Conservation (phyloP, 2,329 filamentous ascomycete genomes). For the Raffaelea deltoideospora region DNA sequence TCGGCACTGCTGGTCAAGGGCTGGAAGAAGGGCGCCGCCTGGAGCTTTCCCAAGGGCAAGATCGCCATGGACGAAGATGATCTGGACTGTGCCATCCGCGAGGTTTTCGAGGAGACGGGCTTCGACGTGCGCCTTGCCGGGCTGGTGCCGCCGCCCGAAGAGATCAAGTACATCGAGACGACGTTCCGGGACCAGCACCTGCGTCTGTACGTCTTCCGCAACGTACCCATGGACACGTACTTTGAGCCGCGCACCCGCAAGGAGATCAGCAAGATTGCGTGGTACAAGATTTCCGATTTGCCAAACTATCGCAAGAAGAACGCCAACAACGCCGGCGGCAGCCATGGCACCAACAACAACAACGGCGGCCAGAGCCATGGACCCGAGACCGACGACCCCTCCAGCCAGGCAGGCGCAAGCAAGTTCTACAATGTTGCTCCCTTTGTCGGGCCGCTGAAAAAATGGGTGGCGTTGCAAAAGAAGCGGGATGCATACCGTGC, state of each 20-base stretch:
- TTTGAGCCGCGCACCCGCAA: conserved; percentile 89
- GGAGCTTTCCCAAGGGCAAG: conserved; percentile 94
- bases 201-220: conserved; percentile 79
- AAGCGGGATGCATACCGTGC: conserved; percentile 45
- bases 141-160: conserved; percentile 55
- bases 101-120: conserved; percentile 94
- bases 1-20: conserved; percentile 86
- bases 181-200: conserved; percentile 89
- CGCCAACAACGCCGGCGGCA: conserved; percentile 29
- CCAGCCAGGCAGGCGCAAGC: conserved; percentile 48
- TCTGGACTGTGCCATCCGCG: conserved; percentile 80
- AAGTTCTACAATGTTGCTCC: conserved; percentile 98
- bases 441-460: conserved; percentile 71
- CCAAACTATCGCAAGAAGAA: conserved; percentile 63
- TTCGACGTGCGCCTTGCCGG: conserved; percentile 66
- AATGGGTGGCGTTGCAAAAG: conserved; percentile 79
- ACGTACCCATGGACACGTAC: conserved; percentile 70
- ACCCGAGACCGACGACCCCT: conserved; percentile 39
- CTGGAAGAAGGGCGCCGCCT: conserved; percentile 92
- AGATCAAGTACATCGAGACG: conserved; percentile 73
- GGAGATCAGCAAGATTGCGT: conserved; percentile 93
- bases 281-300: conserved; percentile 82
- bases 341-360: conserved; percentile 27
- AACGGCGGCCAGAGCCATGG: too few species aligned
- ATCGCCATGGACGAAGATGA: conserved; percentile 97